Percentiles rank a stretch among this genome's conserved stretches.
These are phyloP conservation scores for Buxus sempervirens DNA, from an alignment of 164 flowering plant species.

Conservation along the genomic window DNA sequence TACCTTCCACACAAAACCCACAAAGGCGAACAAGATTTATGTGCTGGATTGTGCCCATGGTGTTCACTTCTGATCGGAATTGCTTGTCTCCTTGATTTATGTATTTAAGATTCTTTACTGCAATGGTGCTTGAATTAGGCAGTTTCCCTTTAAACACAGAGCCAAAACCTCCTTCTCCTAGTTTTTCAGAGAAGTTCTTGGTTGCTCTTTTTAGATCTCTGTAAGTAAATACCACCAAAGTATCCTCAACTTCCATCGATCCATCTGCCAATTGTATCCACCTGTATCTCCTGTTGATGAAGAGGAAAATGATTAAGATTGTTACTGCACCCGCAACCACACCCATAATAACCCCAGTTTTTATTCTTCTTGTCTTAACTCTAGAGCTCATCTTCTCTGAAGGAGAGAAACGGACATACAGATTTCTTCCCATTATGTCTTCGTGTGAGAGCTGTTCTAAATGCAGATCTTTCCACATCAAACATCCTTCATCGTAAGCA, in stretches of 20 bases:
- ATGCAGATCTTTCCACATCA: constrained; percentile 11
- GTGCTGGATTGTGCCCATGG: neutral
- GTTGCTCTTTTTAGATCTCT: neutral
- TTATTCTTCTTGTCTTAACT: neutral
- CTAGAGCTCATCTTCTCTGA: neutral
- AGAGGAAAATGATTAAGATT: neutral
- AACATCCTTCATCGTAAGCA: constrained; percentile 13
- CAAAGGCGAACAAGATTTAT: neutral
- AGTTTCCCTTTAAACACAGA: neutral
- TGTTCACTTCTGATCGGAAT: constrained; percentile 1
- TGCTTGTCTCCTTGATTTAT: neutral
- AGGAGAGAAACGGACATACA: neutral
- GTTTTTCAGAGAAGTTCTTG: neutral
- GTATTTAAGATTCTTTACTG: neutral
- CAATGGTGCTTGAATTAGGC: neutral
- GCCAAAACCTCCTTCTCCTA: constrained; percentile 3
- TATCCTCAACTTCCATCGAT: neutral
- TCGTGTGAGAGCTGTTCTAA: constrained; percentile 1
- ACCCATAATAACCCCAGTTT: neutral
- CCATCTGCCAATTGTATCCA: neutral
- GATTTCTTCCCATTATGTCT: neutral
- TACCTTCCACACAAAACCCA: neutral
- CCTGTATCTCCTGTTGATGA: neutral
- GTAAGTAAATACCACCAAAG: neutral
- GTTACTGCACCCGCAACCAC: neutral